Percentiles rank a stretch among this genome's conserved stretches.
phyloP scores from a whole-genome alignment of 176 grass and related monocot genomes.

The Chrysopogon serrulatus region DNA sequence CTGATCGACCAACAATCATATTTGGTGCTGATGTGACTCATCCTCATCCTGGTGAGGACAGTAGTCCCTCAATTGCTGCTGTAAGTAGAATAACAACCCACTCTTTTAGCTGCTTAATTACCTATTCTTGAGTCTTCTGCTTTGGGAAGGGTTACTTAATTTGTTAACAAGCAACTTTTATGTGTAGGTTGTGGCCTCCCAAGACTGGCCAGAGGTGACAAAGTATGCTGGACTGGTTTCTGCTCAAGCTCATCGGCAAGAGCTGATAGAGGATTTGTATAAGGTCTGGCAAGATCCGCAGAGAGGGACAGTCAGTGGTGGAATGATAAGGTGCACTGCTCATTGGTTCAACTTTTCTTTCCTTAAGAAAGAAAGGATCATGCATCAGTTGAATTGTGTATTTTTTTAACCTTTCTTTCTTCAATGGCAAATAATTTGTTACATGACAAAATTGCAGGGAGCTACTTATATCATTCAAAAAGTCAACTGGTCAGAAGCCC shows the following conservation, averaged over 20 bases:
- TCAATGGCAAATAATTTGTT: constrained; percentile 4
- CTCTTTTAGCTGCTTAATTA: not conserved
- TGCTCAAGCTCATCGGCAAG: constrained; percentile 82
- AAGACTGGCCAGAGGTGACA: constrained; percentile 96
- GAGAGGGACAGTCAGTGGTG: constrained; percentile 49
- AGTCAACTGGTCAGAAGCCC: constrained; percentile 47
- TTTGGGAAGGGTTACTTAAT: not conserved
- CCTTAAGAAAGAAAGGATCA: not conserved
- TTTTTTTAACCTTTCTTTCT: not conserved
- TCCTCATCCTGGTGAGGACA: constrained; percentile 92
- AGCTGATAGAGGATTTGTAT: constrained; percentile 88
- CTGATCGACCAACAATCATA: constrained; percentile 91
- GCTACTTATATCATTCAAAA: constrained; percentile 63
- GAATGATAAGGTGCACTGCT: constrained; percentile 73
- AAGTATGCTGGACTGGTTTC: constrained; percentile 95
- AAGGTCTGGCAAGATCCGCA: constrained; percentile 74
- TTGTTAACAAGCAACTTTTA: not conserved
- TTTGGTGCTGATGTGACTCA: constrained; percentile 97
- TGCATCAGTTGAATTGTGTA: constrained; percentile 25
- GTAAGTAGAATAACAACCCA: constrained; percentile 28
- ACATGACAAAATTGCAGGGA: constrained; percentile 35
- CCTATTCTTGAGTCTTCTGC: not conserved
- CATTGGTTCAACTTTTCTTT: not conserved
- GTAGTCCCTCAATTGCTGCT: constrained; percentile 88
- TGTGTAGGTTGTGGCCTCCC: constrained; percentile 87